phyloP scores from a whole-genome alignment of 148 eudicot genomes.

The Persicaria tinctoria region DNA sequence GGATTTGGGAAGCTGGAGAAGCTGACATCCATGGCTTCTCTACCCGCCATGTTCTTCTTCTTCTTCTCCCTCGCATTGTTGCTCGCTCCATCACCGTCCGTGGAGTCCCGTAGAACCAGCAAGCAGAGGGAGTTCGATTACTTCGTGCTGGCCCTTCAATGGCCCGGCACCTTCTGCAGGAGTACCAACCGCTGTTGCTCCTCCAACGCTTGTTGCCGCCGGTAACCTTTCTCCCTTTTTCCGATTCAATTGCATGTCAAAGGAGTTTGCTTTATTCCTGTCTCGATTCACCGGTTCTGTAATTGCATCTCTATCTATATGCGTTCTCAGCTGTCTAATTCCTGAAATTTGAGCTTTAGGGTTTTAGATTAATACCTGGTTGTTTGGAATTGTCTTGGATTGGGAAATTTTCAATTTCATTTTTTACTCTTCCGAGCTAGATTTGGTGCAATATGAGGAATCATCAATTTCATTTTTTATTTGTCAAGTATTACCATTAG shows the following conservation, averaged over 20 bases:
- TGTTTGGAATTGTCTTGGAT: background rate
- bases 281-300: background rate
- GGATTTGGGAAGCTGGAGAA: background rate
- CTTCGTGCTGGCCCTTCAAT: constrained; percentile 66
- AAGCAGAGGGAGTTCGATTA: constrained; percentile 78
- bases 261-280: background rate
- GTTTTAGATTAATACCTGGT: background rate
- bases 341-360: background rate
- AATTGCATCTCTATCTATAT: too few species aligned
- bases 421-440: background rate
- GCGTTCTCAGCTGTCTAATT: background rate
- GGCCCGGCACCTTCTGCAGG: constrained; percentile 80
- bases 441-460: background rate
- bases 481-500: background rate
- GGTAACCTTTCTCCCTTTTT: constrained; percentile 23
- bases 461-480: background rate
- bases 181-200: constrained; percentile 51
- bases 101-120: constrained; percentile 8
- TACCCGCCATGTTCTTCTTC: constrained; percentile 6
- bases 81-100: background rate
- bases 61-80: constrained; percentile 2
- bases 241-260: background rate
- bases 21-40: constrained; percentile 4
- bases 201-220: constrained; percentile 68
- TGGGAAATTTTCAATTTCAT: background rate